Evolutionary conservation across 306 rosid genomes (phyloP), one percentile per base, ranked within the genome.

Genomic region (Vigna nakashimae): DNA sequence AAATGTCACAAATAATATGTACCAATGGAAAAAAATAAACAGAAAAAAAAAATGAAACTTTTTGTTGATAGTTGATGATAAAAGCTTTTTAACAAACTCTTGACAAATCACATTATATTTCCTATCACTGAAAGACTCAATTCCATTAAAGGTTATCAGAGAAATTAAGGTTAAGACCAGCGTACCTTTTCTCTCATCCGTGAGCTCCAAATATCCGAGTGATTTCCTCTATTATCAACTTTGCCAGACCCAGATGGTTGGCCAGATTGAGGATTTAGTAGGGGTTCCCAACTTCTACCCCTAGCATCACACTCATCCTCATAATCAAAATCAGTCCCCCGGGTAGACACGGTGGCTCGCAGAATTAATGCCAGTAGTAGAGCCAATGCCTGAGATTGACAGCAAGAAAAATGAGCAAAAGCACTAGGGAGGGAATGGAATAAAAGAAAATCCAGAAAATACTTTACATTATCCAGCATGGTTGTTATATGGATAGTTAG

Each of bases 131-230:
- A 48, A 34, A 78, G 77, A 30, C 17, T 26, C 12, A 22, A 28
- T 9, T 67, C 7, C 32, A 71, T 34, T 12, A 16, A 46, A 74
- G 56, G 20, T 58, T 62, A 51, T 53, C 55, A 55, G 69, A 64
- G 32, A 45, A 46, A 67, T 28, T 43, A 57, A 73, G 71, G 65
- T 60, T 73, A 17, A 4, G 60, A 82, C 70, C 43, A 68, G 49
- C 70, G 80, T 88, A 94, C 98, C 98, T 95, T 91, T 64, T 91
- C 98, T 80, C 99, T 88, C 77, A 92, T 82, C 63, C 91, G 88
- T 34, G 91, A 82, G 79, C 97, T 93, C 98, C 98, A 95, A 51
- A 91, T 73, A 78, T 90, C 97, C 9, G 89, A 80, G 79, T 82
- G 89, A 65, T 71, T 77, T 76, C 88, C 89, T 79, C 86, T 76